Evolutionary conservation across 495 filamentous ascomycete species (phyloP), one percentile per base, ranked within the genome.

Genomic region (Talaromyces stipitatus): DNA sequence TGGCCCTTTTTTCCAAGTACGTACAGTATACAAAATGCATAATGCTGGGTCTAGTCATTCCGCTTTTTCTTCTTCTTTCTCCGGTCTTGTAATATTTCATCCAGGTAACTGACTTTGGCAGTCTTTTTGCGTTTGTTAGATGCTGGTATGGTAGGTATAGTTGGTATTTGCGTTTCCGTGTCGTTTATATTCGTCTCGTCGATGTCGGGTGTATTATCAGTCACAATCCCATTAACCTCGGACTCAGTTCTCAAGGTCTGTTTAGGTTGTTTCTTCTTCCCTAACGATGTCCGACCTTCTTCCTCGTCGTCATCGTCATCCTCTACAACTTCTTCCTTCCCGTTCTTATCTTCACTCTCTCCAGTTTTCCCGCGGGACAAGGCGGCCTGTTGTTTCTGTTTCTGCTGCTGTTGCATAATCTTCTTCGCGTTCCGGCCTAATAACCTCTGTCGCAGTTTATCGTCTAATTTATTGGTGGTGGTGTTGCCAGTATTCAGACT

Each of bases 271-370:
- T 78, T 82, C 52, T 61, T 71, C 33, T 72, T 79, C 50, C 83
- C 78, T 36, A 82, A 62, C 48, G 78, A 76, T 23, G 80, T 74
- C 57, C 84, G 70, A n/a, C 85, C 84, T 54, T 78, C 72, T 22
- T 87, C 83, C 14, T 43, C 33, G 29, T 55, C 48, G 11, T 51
- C 84, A 48, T 78, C 72, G 22, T 86, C 82, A 20, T 55, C 33
- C 11, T 55, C 54, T 12, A 76, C 75, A 4, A 70, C 75, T 2
- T 67, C 60, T 10, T 61, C 66, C 22, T 30, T 62, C 27, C 60
- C 58, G 48, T 60, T 36, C 27, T 43, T 27, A 55, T 56, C 26
- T 11, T 50, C 46, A 24, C 32, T 30, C 24, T 51, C 16, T 9
- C 20, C 23, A 12, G 18, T 53, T 14, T 29, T 30, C 11, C 29